Evolutionary conservation across 768 basidiomycete species (phyloP), one percentile per base, ranked within the genome.

Genomic region (Boletus vermiculosoides): DNA sequence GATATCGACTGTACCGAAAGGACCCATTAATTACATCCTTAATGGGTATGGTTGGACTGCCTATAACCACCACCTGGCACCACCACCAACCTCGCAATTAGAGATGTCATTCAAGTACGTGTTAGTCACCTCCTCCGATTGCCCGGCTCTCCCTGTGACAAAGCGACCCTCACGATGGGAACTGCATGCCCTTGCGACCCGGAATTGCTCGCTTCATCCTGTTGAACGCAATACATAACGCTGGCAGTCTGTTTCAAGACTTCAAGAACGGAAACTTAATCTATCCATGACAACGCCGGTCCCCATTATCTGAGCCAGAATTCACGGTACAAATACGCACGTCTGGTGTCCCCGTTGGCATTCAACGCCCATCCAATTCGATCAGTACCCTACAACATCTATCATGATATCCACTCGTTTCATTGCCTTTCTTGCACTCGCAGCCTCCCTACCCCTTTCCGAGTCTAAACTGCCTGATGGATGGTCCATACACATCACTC

Each of bases 401-500:
- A 28, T 33, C 49, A 56, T 61, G 60, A 44, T 57, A 28, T 28
- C 36, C 34, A 15, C 54, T 1, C 49, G n/a, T 42, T 34, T 62
- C 20, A 5, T 46, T 20, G 34, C 61, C 47, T 31, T 63, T 11
- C 56, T 65, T 46, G 46, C 58, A 23, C 41, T 65, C 25, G 55
- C 55, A 15, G 49, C 52, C 39, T 57, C 54, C 10, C 45, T 57
- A 16, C 60, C 71, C 28, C 18, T 57, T 42, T 41, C 61, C 11
- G 18, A 33, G 37, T 48, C 59, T 22, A 13, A 44, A 30, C 9
- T 30, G 30, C 9, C 30, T n/a, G 70, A 70, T 45, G 74, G 70
- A 15, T 73, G 54, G 25, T 50, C 13, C 4, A 70, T 73, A 18
- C n/a, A 6, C 0, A 45, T 75, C 53, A 18, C 46, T 12, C 53